These are phyloP conservation scores for Fusarium sterilihyphosum DNA, from an alignment of 2,329 filamentous ascomycete species.

Conservation along the genomic window DNA sequence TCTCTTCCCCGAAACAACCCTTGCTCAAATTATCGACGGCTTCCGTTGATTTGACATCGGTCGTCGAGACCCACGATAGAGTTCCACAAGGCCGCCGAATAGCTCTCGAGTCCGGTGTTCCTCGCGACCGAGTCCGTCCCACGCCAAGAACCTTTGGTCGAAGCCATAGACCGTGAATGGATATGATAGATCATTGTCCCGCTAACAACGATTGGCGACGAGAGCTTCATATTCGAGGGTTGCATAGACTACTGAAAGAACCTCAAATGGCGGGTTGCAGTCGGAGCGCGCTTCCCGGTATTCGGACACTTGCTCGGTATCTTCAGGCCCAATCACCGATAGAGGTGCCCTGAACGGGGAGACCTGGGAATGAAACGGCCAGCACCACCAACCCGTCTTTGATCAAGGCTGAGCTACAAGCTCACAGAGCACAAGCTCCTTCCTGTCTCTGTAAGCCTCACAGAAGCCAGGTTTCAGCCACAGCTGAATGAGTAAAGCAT, in stretches of 20 bases:
- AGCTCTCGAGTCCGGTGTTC: not conserved
- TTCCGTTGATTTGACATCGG: slow-evolving; percentile 15
- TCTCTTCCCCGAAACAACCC: slow-evolving; percentile 14
- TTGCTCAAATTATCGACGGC: not conserved
- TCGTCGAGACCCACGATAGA: slow-evolving; percentile 5
- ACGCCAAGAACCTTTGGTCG: slow-evolving; percentile 19
- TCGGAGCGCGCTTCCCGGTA: slow-evolving; percentile 12
- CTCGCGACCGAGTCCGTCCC: slow-evolving; percentile 12
- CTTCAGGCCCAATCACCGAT: not conserved
- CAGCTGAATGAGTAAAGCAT: slow-evolving; percentile 18
- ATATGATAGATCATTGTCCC: slow-evolving; percentile 25
- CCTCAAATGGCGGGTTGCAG: not conserved
- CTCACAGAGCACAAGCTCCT: not conserved
- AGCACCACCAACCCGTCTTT: not conserved
- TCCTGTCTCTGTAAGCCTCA: not conserved
- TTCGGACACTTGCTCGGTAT: not conserved
- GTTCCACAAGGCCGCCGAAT: slow-evolving; percentile 22
- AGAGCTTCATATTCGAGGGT: not conserved
- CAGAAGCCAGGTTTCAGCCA: slow-evolving; percentile 21
- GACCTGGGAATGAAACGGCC: slow-evolving; percentile 5
- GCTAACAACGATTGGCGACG: slow-evolving; percentile 4
- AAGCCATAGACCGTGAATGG: slow-evolving; percentile 18
- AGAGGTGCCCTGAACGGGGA: not conserved
- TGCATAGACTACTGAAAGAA: not conserved
- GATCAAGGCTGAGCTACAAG: not conserved